Base-by-base conservation (phyloP, 2,329 filamentous ascomycete species). In the Phialophora macrospora region DNA sequence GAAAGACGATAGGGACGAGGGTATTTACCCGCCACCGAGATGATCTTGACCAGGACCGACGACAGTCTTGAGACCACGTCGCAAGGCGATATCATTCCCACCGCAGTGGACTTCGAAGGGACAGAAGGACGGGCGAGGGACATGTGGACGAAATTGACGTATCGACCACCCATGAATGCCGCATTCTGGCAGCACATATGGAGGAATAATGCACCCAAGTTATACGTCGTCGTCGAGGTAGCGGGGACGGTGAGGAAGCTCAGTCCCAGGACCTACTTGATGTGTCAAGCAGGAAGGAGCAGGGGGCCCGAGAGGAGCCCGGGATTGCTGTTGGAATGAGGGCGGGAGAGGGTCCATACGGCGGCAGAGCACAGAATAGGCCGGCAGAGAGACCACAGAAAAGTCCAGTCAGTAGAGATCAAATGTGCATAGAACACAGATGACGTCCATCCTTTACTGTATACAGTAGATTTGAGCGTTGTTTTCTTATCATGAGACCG, bases 331-430 rank as follows among this genome's bases (percentile, higher is more conserved):
- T 24, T 14, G 17, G 26, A 51, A 4, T 12, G 48, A 51, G 6
- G 48, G 20, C 4, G 24, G 26, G 1, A 14, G 24, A 26, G 4
- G 4, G 20, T 24, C 24, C 48, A 26, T 3, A 9, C 26, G 12
- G 20, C 48, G 48, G 48, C 48, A 51, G 48, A 51, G 48, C 48
- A 51, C 48, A 51, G 48, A 28, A 51, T 22, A 51, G 48, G 48
- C 48, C 48, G 48, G 48, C 20, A 51, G 24, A 51, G 48, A 51
- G 8, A 26, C 38, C 7, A n/a, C 38, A 44, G 38, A n/a, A 2
- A 1, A 44, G 38, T 44, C 17, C 38, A 41, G 12, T 14, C 34
- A 38, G 17, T n/a, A 44, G 38, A n/a, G 6, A n/a, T 44, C 17
- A 44, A 44, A 44, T n/a, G 17, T n/a, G 38, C 8, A 44, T 20